Base-by-base conservation (phyloP, 768 basidiomycete species). In the Pleurotus citrinopileatus region DNA sequence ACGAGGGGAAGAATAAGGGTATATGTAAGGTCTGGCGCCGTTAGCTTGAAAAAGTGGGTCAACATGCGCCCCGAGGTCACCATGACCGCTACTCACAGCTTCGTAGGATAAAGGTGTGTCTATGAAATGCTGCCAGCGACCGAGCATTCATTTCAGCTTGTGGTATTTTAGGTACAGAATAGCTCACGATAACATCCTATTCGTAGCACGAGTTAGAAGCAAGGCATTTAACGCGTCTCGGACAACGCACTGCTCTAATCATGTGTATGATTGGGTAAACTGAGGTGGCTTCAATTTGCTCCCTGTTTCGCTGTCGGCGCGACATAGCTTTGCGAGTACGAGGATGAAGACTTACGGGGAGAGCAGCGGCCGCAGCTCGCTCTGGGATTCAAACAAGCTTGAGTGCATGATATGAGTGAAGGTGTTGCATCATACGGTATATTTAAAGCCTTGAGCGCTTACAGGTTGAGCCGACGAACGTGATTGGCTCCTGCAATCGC, bases 21-120 rank as follows among this genome's bases (percentile, higher is more conserved):
- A 65, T 97, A 97, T 1, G 89, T 93, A 29, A 94, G 79, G 66
- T 98, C 95, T 1, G 95, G 91, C 1, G 87, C 86, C 1, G 79
- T 80, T 42, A 97, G 74, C 86, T 95, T 68, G 13, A 48, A 52
- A 23, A 9, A 38, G 34, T 52, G 25, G 42, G 10, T 32, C 37
- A 32, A 55, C 51, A 17, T 54, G 28, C 23, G 42, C 38, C 13
- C 2, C 6, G 45, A 3, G 28, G 32, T 23, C 1, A 52, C 34
- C 17, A 2, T 28, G 1, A 43, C 22, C 13, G 48, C 10, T 8
- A 73, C 86, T 60, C 55, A 91, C 89, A 19, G 89, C 86, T 60
- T 93, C 91, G 57, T 87, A 85, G 0, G 81, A 80, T 56, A 97
- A 75, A 6, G 95, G 91, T 0, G 93, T 90, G 67, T 97, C 94